Evolutionary conservation across 768 basidiomycete genomes (phyloP), one percentile per base, ranked within the genome.

Genomic region (Tephrocybe rancida): DNA sequence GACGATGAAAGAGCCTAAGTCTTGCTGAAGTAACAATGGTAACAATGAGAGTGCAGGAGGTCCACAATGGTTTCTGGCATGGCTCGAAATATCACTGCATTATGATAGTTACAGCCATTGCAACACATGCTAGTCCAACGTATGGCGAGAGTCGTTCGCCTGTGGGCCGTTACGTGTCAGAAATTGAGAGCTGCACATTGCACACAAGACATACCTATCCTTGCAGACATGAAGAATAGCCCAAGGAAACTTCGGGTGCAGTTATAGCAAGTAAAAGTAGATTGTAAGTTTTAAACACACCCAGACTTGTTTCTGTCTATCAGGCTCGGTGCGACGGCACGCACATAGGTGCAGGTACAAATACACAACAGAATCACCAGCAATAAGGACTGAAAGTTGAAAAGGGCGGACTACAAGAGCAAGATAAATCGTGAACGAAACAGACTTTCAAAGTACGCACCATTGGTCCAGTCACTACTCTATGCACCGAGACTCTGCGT

Each of bases 71-170:
- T 41, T 7, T n/a, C 6, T 5, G 21, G 14, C 22, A 60, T 64
- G 60, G 61, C 60, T 54, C 68, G 62, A 67, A 64, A 49, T 49
- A 13, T 71, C 62, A 76, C 64, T 73, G 68, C 53, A 71, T 54
- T 58, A 77, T 66, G 51, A 94, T 82, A 32, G 85, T 86, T 42
- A 87, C 75, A 0, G 94, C 97, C 97, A 99, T 98, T 22, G 84
- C 84, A 21, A 98, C 71, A 67, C 96, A 98, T 14, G 96, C 93
- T 13, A 99, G 68, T 5, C 90, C 88, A 14, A 99, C 97, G 62
- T 98, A 98, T 34, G 96, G 97, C 25, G 96, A 98, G 41, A 99
- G 74, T 18, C 97, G 83, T 70, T 98, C 97, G 46, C 96, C 95
- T 97, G 68, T 25, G 25, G 26, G 1, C 39, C 32, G 52, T 18